Conservation (phyloP, 2,329 filamentous ascomycete species). For the Trichoderma oligosporum region DNA sequence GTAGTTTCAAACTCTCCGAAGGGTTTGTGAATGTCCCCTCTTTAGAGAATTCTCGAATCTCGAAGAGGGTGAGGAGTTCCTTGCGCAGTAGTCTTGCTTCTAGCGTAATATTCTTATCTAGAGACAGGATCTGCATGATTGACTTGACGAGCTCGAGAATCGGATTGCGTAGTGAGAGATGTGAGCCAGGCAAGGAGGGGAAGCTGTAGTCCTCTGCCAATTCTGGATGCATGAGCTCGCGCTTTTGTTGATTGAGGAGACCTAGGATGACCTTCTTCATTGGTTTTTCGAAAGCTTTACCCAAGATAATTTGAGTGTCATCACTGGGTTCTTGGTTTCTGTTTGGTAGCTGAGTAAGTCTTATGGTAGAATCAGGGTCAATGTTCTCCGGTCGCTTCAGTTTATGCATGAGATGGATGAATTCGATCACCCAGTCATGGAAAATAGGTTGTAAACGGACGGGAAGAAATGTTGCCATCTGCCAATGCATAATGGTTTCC, state of each 20-base stretch:
- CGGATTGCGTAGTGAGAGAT: conserved; percentile 56
- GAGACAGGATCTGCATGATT: conserved; percentile 84
- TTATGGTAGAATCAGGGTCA: conserved; percentile 49
- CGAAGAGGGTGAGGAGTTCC: conserved; percentile 83
- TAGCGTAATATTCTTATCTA: conserved; percentile 86
- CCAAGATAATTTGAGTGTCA: conserved; percentile 63
- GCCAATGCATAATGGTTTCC: conserved; percentile 97
- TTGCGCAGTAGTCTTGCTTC: conserved; percentile 86
- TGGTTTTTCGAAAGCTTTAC: conserved; percentile 81
- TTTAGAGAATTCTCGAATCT: conserved; percentile 87
- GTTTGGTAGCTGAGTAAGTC: conserved; percentile 55
- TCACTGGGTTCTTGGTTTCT: conserved; percentile 58
- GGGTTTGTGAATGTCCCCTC: conserved; percentile 89
- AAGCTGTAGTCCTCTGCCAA: conserved; percentile 84
- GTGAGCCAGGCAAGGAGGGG: conserved; percentile 71
- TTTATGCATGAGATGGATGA: conserved; percentile 88
- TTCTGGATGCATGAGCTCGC: conserved; percentile 84
- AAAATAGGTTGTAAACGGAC: conserved; percentile 76
- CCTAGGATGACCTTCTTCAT: conserved; percentile 82
- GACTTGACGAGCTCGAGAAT: conserved; percentile 88
- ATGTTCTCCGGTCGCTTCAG: conserved; percentile 66
- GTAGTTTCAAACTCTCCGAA: conserved; percentile 66
- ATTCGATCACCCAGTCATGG: conserved; percentile 89
- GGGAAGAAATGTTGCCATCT: conserved; percentile 86
- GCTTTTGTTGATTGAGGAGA: conserved; percentile 80